phyloP scores from a whole-genome alignment of 2,329 filamentous ascomycete genomes.

The Colletotrichum abscissum region DNA sequence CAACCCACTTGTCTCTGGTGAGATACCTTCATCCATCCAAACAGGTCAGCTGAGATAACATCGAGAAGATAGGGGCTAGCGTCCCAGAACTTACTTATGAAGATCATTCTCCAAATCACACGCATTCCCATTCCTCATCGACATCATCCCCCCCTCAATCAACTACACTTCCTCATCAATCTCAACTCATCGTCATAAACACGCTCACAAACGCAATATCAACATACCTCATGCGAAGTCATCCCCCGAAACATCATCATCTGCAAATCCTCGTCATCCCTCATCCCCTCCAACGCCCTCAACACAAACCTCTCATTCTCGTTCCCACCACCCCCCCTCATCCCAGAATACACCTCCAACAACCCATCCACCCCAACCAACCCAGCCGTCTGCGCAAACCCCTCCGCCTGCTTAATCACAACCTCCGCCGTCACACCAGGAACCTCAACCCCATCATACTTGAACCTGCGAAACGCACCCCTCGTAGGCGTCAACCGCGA shows the following conservation, averaged over 20 bases:
- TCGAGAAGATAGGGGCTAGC: neutral
- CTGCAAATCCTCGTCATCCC: constrained; percentile 47
- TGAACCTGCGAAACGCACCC: constrained; percentile 36
- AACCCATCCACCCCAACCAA: constrained; percentile 37
- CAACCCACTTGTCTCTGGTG: constrained; percentile 16
- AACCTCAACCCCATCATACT: neutral
- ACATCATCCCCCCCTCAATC: constrained; percentile 39
- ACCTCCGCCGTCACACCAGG: neutral
- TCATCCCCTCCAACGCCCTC: constrained; percentile 23
- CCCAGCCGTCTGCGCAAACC: neutral
- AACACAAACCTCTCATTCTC: neutral
- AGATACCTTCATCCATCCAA: constrained; percentile 19
- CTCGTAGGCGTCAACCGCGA: constrained; percentile 45
- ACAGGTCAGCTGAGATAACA: neutral
- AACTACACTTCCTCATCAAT: constrained; percentile 34
- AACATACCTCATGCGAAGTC: constrained; percentile 44
- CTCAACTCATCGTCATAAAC: too few relatives aligned
- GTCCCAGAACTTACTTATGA: constrained; percentile 36
- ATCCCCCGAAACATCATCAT: constrained; percentile 41
- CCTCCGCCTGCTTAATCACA: neutral
- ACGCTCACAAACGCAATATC: too few relatives aligned
- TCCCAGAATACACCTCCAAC: constrained; percentile 37
- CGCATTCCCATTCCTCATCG: constrained; percentile 28
- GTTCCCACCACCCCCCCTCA: constrained; percentile 32
- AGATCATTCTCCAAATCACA: constrained; percentile 38